These are phyloP conservation scores for Penicillium aurantiogriseum DNA, from an alignment of 2,329 filamentous ascomycete species.

Conservation along the genomic window DNA sequence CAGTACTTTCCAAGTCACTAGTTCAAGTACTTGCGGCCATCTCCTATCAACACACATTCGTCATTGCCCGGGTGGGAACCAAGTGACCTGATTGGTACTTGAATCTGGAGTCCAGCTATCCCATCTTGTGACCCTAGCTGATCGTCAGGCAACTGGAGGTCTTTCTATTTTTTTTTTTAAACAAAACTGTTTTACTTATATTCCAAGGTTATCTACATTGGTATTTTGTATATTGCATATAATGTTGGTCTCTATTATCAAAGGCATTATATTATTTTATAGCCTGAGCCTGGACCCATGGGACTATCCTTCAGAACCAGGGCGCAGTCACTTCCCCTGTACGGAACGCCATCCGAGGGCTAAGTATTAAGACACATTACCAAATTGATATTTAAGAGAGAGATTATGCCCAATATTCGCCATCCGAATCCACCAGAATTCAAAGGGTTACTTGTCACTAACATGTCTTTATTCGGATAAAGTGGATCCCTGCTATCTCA, in stretches of 20 bases:
- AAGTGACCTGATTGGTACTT: conserved; percentile 9
- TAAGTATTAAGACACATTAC: neutral
- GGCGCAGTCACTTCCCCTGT: conserved; percentile 14
- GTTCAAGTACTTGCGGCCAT: neutral
- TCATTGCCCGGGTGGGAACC: neutral
- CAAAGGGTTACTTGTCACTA: neutral
- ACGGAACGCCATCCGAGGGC: conserved; percentile 9
- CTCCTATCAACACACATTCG: neutral
- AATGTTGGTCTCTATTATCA: neutral
- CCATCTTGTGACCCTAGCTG: conserved; percentile 8
- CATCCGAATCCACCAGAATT: neutral
- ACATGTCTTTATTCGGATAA: neutral
- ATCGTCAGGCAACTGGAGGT: conserved; percentile 4
- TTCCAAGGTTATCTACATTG: neutral
- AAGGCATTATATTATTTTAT: neutral
- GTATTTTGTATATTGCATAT: neutral
- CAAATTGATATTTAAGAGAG: neutral
- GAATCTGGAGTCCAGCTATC: neutral
- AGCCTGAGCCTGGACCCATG: conserved; percentile 8
- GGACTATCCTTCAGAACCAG: conserved; percentile 3
- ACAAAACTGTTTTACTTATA: neutral
- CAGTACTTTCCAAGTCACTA: conserved; percentile 7
- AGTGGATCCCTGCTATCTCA: neutral
- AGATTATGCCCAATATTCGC: neutral
- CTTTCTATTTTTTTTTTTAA: neutral